A percentile compares a stretch with the other conserved stretches of the same genome.
Conservation (phyloP, 2,329 filamentous ascomycete species). For the Pseudopyricularia javanii region DNA sequence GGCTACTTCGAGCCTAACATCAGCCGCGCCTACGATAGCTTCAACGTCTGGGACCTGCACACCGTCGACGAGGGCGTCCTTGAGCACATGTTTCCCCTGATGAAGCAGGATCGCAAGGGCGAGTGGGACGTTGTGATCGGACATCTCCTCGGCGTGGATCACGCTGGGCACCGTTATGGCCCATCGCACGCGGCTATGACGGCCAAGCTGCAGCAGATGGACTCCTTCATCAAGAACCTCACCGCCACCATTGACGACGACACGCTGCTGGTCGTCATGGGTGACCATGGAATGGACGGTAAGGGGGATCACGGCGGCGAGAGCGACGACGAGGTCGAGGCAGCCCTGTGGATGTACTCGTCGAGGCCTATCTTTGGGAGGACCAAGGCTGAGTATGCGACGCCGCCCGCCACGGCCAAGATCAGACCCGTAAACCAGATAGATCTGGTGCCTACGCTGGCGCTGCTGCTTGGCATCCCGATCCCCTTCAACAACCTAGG, state of each 20-base stretch:
- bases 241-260: constrained; percentile 65
- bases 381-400: constrained; percentile 39
- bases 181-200: constrained; percentile 88
- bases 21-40: constrained; percentile 84
- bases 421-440: constrained; percentile 72
- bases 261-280: constrained; percentile 89
- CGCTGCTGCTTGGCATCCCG: constrained; percentile 76
- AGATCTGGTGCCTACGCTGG: constrained; percentile 84
- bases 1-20: constrained; percentile 83
- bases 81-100: constrained; percentile 76
- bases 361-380: constrained; percentile 77
- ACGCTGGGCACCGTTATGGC: constrained; percentile 92
- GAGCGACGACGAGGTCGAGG: constrained; percentile 89
- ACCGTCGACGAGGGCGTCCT: constrained; percentile 93
- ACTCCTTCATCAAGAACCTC: constrained; percentile 62
- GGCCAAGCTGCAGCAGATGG: constrained; percentile 84
- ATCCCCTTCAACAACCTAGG: constrained; percentile 96
- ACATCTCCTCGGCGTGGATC: constrained; percentile 90
- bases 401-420: constrained; percentile 61
- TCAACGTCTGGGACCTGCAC: constrained; percentile 96
- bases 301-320: constrained; percentile 99
- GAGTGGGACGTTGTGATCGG: constrained; percentile 94
- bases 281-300: constrained; percentile 96
- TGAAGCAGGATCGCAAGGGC: constrained; percentile 49
- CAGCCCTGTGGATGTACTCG: constrained; percentile 97